phyloP scores from a whole-genome alignment of 2,329 filamentous ascomycete genomes.

The Stylonectria norvegica region DNA sequence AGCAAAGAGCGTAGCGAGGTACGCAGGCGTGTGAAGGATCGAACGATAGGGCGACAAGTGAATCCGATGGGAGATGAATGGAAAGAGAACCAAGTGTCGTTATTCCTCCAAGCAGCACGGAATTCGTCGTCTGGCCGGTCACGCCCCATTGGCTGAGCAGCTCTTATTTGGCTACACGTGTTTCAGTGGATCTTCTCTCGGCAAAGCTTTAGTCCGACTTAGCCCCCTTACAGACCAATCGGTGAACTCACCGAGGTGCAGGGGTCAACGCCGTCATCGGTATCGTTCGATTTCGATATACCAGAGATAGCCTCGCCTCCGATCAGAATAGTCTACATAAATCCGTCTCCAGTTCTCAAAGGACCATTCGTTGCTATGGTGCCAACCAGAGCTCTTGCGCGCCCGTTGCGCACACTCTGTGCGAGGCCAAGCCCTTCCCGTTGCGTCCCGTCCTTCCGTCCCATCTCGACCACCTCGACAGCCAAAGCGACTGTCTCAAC shows the following conservation, averaged over 20 bases:
- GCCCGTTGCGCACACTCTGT: constrained; percentile 15
- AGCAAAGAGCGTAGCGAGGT: constrained; percentile 5
- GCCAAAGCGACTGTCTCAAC: constrained; percentile 17
- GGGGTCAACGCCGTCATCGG: constrained; percentile 16
- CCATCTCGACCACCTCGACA: constrained; percentile 21
- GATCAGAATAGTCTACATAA: constrained; percentile 9
- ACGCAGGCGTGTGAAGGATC: constrained; percentile 8
- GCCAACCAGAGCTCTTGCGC: constrained; percentile 15
- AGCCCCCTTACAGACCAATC: constrained; percentile 2
- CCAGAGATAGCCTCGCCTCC: constrained; percentile 1
- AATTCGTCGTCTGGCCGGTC: constrained; percentile 19
- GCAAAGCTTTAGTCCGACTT: constrained; percentile 26
- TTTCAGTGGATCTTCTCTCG: constrained; percentile 15
- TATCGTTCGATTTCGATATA: constrained; percentile 23
- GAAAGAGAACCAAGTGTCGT: constrained; percentile 14
- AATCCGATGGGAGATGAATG: constrained; percentile 12
- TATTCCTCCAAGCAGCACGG: constrained; percentile 19
- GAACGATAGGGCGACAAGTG: constrained; percentile 14
- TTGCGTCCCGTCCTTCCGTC: constrained; percentile 15
- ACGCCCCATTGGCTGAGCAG: constrained; percentile 23
- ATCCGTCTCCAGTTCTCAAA: constrained; percentile 1
- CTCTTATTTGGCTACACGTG: constrained; percentile 27
- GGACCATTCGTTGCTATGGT: constrained; percentile 15
- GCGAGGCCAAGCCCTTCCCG: constrained; percentile 12
- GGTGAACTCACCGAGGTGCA: constrained; percentile 16